Percentiles rank a stretch among this genome's conserved stretches.
These are phyloP conservation scores for Aspergillus brasiliensis DNA, from an alignment of 2,329 filamentous ascomycete genomes.

Conservation along the genomic window DNA sequence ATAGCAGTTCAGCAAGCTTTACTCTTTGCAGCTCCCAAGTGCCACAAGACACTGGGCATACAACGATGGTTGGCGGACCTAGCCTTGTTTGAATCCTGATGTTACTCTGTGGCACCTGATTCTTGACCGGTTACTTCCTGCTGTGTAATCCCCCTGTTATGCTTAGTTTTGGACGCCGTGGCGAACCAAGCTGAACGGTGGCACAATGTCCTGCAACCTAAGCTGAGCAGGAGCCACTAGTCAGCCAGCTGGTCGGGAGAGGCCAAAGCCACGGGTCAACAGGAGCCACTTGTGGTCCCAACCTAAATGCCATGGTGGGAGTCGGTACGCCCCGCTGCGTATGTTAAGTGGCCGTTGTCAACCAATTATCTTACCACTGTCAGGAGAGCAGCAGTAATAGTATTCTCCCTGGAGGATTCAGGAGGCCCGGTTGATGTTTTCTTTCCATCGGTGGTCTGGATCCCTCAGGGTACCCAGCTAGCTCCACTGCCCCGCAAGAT, in stretches of 20 bases:
- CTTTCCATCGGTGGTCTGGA: not conserved
- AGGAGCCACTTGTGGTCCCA: not conserved
- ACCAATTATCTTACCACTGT: not conserved
- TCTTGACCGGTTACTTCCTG: not conserved
- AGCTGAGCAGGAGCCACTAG: not conserved
- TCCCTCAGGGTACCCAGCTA: not conserved
- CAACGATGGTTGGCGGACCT: not conserved
- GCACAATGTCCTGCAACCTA: not conserved
- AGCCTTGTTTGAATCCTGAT: not conserved
- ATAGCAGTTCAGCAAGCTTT: not conserved
- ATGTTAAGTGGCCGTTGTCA: not conserved
- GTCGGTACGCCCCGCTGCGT: not conserved
- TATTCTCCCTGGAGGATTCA: too few relatives aligned
- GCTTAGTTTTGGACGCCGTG: not conserved
- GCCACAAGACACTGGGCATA: not conserved
- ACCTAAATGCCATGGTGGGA: not conserved
- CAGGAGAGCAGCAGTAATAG: too few relatives aligned
- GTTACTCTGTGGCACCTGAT: not conserved
- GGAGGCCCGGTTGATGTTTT: not conserved
- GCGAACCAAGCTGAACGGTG: not conserved
- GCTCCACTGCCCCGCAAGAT: not conserved
- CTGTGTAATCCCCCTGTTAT: not conserved
- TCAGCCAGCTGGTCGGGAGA: not conserved
- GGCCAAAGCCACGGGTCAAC: not conserved
- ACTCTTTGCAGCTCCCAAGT: not conserved